phyloP scores from a whole-genome alignment of 225 moss, liverwort and hornwort species.

The Ulota crispa region DNA sequence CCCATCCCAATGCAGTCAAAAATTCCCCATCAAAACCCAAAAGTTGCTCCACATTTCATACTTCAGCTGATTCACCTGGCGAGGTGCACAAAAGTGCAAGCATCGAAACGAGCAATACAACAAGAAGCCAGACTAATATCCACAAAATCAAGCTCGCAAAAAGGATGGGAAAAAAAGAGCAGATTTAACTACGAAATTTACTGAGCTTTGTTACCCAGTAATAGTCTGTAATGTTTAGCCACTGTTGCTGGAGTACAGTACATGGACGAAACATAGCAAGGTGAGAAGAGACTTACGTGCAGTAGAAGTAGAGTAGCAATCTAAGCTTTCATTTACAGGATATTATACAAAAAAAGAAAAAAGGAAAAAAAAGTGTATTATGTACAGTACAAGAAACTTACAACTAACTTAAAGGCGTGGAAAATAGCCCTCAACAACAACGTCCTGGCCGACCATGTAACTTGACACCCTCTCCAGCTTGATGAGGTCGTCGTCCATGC shows the following conservation, averaged over 20 bases:
- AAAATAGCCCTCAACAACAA: constrained; percentile 77
- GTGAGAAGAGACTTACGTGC: not conserved
- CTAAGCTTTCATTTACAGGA: not conserved
- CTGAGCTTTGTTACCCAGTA: too few relatives aligned
- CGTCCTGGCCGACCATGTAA: constrained; percentile 50
- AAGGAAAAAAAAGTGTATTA: not conserved
- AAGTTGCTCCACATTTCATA: not conserved
- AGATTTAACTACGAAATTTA: too few relatives aligned
- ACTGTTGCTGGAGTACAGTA: not conserved
- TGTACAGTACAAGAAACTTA: constrained; percentile 7
- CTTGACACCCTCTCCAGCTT: constrained; percentile 67
- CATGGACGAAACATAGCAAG: not conserved
- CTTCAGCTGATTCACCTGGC: not conserved
- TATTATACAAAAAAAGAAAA: not conserved
- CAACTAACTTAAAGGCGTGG: constrained; percentile 22
- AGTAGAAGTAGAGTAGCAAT: not conserved
- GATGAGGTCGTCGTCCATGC: constrained; percentile 40
- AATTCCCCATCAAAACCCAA: not conserved
- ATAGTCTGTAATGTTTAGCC: not conserved
- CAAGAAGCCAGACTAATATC: too few relatives aligned
- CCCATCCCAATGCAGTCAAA: not conserved
- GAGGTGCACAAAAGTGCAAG: too few relatives aligned
- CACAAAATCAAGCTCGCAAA: too few relatives aligned
- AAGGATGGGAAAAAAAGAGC: too few relatives aligned
- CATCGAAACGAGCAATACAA: too few relatives aligned